Conservation (phyloP, 2,329 filamentous ascomycete species). For the Exophiala phaeomuriformis region DNA sequence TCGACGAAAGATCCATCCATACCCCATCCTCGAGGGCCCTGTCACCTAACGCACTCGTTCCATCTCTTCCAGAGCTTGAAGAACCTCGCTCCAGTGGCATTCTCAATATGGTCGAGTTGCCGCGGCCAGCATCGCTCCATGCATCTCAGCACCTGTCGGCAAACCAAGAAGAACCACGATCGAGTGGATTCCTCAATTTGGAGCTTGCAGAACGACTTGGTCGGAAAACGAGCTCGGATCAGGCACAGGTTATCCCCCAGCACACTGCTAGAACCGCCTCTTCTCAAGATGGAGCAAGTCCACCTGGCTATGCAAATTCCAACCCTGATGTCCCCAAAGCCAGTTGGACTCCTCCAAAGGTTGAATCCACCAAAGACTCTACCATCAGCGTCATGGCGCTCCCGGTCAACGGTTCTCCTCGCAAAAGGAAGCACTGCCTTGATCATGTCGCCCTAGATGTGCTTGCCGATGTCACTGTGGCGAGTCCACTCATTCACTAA, state of each 20-base stretch:
- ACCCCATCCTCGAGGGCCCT: constrained; percentile 23
- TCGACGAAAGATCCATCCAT: constrained; percentile 20
- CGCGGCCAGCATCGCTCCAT: constrained; percentile 5
- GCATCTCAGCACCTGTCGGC: constrained; percentile 15
- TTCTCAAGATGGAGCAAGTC: constrained; percentile 18
- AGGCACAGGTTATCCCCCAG: constrained; percentile 9
- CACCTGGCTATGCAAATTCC: constrained; percentile 12
- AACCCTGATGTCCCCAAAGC: constrained; percentile 7
- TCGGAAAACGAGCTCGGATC: constrained; percentile 10
- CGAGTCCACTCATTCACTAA: constrained; percentile 24
- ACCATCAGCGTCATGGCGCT: constrained; percentile 16
- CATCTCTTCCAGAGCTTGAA: constrained; percentile 9
- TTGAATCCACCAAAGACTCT: constrained; percentile 7
- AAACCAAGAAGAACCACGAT: constrained; percentile 24
- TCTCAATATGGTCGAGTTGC: constrained; percentile 22
- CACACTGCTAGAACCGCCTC: constrained; percentile 12
- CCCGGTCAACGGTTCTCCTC: constrained; percentile 15
- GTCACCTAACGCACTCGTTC: constrained; percentile 16
- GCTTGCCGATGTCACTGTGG: constrained; percentile 25
- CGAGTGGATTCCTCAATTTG: constrained; percentile 25
- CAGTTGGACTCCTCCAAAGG: constrained; percentile 12
- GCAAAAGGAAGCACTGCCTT: constrained; percentile 24
- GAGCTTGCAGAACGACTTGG: constrained; percentile 19
- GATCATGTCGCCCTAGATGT: constrained; percentile 25
- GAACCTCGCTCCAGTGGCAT: constrained; percentile 27